These are phyloP conservation scores for Curvularia eragrostidis DNA, from an alignment of 2,329 filamentous ascomycete genomes.

Conservation along the genomic window DNA sequence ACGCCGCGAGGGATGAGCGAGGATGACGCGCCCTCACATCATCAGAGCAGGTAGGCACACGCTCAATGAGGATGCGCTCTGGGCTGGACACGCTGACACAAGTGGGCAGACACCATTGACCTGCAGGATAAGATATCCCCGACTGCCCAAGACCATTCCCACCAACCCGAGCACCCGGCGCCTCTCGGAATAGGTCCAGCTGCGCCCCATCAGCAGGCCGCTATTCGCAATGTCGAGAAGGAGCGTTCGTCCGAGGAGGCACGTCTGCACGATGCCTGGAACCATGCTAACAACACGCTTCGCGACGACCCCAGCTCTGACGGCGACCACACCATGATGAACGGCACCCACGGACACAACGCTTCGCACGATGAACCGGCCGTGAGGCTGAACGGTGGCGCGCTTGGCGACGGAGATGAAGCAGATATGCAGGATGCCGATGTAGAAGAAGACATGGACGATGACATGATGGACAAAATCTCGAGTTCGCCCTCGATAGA, in stretches of 20 bases:
- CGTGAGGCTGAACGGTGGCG: conserved; percentile 44
- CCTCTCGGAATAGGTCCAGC: conserved; percentile 62
- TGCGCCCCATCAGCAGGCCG: conserved; percentile 84
- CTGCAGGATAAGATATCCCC: conserved; percentile 84
- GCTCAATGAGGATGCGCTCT: background rate
- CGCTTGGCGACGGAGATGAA: conserved; percentile 53
- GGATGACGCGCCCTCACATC: conserved; percentile 63
- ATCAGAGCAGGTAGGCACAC: conserved; percentile 60
- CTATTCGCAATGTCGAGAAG: conserved; percentile 79
- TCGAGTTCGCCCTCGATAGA: conserved; percentile 98
- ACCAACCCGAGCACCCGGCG: conserved; percentile 60
- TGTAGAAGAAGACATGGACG: conserved; percentile 70
- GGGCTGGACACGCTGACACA: conserved; percentile 32
- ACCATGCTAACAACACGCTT: conserved; percentile 49
- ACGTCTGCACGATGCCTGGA: conserved; percentile 63
- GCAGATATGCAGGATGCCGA: conserved; percentile 68
- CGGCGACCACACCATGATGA: conserved; percentile 55
- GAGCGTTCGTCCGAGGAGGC: conserved; percentile 76
- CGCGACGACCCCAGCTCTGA: conserved; percentile 64
- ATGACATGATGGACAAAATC: conserved; percentile 98
- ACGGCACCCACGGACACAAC: conserved; percentile 26
- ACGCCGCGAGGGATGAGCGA: conserved; percentile 44
- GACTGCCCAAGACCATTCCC: conserved; percentile 81
- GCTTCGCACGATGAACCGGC: conserved; percentile 42
- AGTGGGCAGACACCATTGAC: conserved; percentile 82